Evolutionary conservation across 768 basidiomycete genomes (phyloP).

Genomic region (Galerina sulciceps): DNA sequence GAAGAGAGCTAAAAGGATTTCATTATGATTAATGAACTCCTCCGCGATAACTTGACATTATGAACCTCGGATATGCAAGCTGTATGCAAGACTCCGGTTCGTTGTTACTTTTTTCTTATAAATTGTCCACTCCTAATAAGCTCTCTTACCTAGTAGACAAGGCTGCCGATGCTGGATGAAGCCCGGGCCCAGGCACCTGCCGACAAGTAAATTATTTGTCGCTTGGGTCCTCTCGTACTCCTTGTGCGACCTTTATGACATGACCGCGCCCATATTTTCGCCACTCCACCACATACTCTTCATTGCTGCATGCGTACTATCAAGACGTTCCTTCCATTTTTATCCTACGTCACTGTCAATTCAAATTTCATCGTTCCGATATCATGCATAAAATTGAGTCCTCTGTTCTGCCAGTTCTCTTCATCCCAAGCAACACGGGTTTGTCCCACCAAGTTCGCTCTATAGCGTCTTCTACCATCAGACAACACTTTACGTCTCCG

Average conservation of each 20-base stretch:
- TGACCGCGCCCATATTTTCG: background rate
- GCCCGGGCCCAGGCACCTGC: constrained; percentile 60
- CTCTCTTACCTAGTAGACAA: constrained; percentile 57
- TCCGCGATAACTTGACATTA: no score
- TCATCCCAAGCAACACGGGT: constrained; percentile 97
- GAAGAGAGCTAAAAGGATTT: constrained; percentile 99
- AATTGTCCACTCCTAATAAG: constrained; percentile 2
- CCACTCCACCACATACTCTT: background rate
- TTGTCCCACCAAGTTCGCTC: constrained; percentile 93
- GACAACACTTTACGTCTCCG: constrained; percentile 77
- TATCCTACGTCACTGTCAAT: no score
- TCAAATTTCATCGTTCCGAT: constrained; percentile 2
- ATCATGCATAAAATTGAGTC: constrained; percentile 1
- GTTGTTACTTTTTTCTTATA: constrained; percentile 28
- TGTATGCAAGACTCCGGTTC: constrained; percentile 92
- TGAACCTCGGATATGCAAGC: constrained; percentile 99
- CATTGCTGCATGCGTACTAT: no score
- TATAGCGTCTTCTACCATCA: constrained; percentile 88
- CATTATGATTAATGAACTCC: constrained; percentile 94
- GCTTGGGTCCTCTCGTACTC: constrained; percentile 8
- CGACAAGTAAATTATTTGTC: constrained; percentile 58
- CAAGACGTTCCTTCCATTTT: no score
- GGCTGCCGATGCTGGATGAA: constrained; percentile 69
- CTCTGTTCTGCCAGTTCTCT: constrained; percentile 74
- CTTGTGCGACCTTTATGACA: constrained; percentile 16